Evolutionary conservation across 495 filamentous ascomycete genomes (phyloP), one percentile per base, ranked within the genome.

Genomic region (Pseudevernia furfuracea): DNA sequence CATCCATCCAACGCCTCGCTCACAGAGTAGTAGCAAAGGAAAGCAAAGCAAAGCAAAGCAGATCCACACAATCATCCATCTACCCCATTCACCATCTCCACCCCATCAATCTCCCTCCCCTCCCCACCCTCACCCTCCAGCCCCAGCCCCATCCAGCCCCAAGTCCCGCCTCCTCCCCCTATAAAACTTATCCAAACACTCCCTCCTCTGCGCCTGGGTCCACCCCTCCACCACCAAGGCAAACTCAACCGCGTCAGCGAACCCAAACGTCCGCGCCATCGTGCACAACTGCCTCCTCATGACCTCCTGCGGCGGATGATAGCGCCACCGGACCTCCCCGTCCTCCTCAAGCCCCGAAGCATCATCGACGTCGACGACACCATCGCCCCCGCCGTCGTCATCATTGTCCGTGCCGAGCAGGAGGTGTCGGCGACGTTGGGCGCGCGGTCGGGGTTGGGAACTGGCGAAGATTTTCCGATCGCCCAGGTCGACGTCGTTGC

Each of bases 181-280:
- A 77, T 98, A 97, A 81, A 96, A 97, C 44, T 74, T 77, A 60
- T 96, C 90, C 64, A 98, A 78, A 74, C 85, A 91, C 59, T 86
- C 84, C 69, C 89, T 80, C 71, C 94, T 73, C 76, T 95, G 83
- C 69, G 86, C 89, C 77, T 92, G 91, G 64, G 90, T 96, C 92
- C 91, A 94, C 34, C 88, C 84, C 75, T 98, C 94, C 17, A 98
- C 94, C 12, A 91, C 88, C 53, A 96, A 80, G 55, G 92, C 95
- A 82, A 98, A 98, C 68, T 96, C 89, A 10, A 84, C 88, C 10
- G 85, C 85, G 76, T 84, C 85, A 9, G 78, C 73, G 72, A 91
- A 96, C 46, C 90, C 90, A 75, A 91, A 89, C 52, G 80, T 81
- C 70, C 80, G 81, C 11, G 91, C 90, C 90, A 97, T 96, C 25